Evolutionary conservation across 2,329 filamentous ascomycete genomes (phyloP).

Genomic region (Microcera coccophila): DNA sequence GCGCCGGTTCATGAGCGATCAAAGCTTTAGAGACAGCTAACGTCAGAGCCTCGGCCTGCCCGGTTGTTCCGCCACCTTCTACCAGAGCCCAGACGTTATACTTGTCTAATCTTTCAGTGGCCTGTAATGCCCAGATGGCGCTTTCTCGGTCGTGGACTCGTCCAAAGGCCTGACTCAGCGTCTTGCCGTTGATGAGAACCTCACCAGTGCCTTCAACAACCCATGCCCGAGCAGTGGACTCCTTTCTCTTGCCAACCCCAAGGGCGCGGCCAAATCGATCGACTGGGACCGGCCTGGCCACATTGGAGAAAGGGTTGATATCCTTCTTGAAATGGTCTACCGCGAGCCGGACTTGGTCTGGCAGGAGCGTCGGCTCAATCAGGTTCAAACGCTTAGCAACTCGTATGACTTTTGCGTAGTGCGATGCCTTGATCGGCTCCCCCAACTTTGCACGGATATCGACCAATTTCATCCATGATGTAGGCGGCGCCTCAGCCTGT

Average conservation of each 20-base stretch:
- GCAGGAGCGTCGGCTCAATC: slow-evolving; percentile 76
- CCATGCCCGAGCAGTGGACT: slow-evolving; percentile 77
- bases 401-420: slow-evolving; percentile 72
- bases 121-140: slow-evolving; percentile 83
- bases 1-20: slow-evolving; percentile 82
- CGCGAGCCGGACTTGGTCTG: slow-evolving; percentile 61
- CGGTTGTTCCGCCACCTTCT: slow-evolving; percentile 83
- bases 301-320: slow-evolving; percentile 66
- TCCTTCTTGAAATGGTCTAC: slow-evolving; percentile 70
- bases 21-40: slow-evolving; percentile 85
- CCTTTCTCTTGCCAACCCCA: slow-evolving; percentile 82
- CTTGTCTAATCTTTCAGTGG: slow-evolving; percentile 80
- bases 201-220: slow-evolving; percentile 92
- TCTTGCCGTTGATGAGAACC: slow-evolving; percentile 84
- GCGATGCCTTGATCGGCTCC: slow-evolving; percentile 69
- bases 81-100: slow-evolving; percentile 93
- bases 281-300: slow-evolving; percentile 59
- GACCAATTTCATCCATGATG: slow-evolving; percentile 75
- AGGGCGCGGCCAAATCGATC: slow-evolving; percentile 75
- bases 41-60: slow-evolving; percentile 92
- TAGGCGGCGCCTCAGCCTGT: slow-evolving; percentile 62
- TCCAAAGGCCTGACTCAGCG: slow-evolving; percentile 75
- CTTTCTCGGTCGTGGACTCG: slow-evolving; percentile 92
- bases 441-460: slow-evolving; percentile 70
- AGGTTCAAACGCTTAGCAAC: slow-evolving; percentile 77